Percentiles rank a stretch among this genome's conserved stretches.
Conservation (phyloP, 2,329 filamentous ascomycete species). For the Zopfia rhizophila region DNA sequence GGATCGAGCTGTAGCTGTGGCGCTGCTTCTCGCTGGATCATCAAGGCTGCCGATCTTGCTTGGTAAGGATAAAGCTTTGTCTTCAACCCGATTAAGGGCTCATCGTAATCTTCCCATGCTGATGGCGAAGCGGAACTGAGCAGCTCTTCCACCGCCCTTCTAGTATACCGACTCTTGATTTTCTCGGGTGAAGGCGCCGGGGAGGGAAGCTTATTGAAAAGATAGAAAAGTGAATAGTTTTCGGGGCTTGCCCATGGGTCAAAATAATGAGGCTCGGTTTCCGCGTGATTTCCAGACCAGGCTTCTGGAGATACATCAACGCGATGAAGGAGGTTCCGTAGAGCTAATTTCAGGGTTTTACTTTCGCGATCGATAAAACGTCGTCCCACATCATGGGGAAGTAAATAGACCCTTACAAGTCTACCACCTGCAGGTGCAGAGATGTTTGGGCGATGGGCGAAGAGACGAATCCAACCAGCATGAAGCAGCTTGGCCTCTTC, state of each 20-base stretch:
- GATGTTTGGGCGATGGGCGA: conserved; percentile 21
- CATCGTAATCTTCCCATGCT: conserved; percentile 34
- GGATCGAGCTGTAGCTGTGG: conserved; percentile 76
- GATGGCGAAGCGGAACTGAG: conserved; percentile 51
- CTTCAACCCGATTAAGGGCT: conserved; percentile 64
- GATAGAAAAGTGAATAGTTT: conserved; percentile 68
- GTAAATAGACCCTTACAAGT: conserved; percentile 67
- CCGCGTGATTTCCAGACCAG: conserved; percentile 64
- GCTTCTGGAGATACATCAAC: conserved; percentile 66
- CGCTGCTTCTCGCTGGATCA: conserved; percentile 82
- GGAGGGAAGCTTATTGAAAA: conserved; percentile 79
- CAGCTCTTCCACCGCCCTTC: conserved; percentile 66
- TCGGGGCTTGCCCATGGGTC: conserved; percentile 55
- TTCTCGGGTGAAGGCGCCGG: conserved; percentile 66
- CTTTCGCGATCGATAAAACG: conserved; percentile 62
- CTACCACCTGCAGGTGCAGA: conserved; percentile 1
- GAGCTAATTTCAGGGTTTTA: conserved; percentile 55
- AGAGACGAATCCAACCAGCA: conserved; percentile 49
- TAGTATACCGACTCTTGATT: conserved; percentile 63
- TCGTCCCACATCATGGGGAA: conserved; percentile 73
- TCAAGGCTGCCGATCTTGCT: conserved; percentile 78
- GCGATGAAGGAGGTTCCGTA: conserved; percentile 60
- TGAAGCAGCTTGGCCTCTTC: conserved; percentile 40
- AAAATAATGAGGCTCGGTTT: conserved; percentile 37
- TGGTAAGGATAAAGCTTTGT: conserved; percentile 82